Evolutionary conservation across 345 rosid species (phyloP).

Genomic region (Gossypium stocksii): DNA sequence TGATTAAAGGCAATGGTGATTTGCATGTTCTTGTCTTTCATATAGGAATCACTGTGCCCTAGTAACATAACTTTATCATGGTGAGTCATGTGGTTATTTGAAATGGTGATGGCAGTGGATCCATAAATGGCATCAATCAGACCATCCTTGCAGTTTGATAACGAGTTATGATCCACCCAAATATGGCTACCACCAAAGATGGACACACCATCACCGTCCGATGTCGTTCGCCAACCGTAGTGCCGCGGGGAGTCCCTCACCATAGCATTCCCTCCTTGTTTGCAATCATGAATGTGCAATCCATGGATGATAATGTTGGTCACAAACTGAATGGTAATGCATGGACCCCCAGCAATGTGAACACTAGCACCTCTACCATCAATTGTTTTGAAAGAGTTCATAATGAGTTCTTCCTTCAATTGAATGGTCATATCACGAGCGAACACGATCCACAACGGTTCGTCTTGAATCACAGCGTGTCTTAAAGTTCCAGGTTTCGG

Average conservation of each 20-base stretch:
- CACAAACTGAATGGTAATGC: slow-evolving; percentile 72
- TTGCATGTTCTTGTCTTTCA: slow-evolving; percentile 75
- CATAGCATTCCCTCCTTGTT: slow-evolving; percentile 71
- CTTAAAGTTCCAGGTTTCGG: slow-evolving; percentile 74
- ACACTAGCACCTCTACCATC: slow-evolving; percentile 80
- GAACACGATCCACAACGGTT: slow-evolving; percentile 76
- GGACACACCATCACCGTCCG: slow-evolving; percentile 85
- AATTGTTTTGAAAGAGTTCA: slow-evolving; percentile 79
- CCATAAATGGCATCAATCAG: slow-evolving; percentile 68
- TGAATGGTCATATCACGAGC: slow-evolving; percentile 66
- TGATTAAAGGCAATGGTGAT: slow-evolving; percentile 82
- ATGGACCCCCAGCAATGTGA: slow-evolving; percentile 82
- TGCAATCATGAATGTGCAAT: slow-evolving; percentile 71
- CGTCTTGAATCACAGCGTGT: slow-evolving; percentile 64
- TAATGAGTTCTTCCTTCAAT: slow-evolving; percentile 70
- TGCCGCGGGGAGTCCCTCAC: slow-evolving; percentile 67
- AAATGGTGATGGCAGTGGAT: slow-evolving; percentile 71
- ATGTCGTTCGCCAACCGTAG: slow-evolving; percentile 59
- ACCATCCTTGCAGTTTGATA: slow-evolving; percentile 68
- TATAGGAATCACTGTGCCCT: slow-evolving; percentile 69
- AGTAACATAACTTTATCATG: slow-evolving; percentile 76
- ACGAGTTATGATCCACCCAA: slow-evolving; percentile 81
- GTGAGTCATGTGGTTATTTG: slow-evolving; percentile 77
- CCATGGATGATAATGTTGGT: slow-evolving; percentile 74
- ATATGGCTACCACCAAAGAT: slow-evolving; percentile 74